These are phyloP conservation scores for Cyberlindnera americana DNA, from an alignment of 805 yeast species.

Conservation along the genomic window DNA sequence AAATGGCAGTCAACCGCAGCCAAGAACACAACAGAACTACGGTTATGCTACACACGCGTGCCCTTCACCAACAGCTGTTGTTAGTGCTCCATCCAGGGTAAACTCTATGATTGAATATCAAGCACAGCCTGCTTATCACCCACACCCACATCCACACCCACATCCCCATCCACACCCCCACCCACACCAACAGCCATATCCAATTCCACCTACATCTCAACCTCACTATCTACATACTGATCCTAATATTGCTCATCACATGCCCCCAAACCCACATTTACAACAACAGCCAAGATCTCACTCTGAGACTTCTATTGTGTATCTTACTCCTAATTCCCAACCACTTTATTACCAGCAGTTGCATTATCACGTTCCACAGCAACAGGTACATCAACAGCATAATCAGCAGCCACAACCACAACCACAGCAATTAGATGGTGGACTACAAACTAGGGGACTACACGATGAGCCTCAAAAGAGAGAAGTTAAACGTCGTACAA, in stretches of 20 bases:
- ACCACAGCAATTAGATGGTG: too few species aligned
- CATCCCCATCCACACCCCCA: background rate
- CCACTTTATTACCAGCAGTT: background rate
- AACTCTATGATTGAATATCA: background rate
- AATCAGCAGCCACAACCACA: background rate
- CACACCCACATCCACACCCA: background rate
- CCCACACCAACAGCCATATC: background rate
- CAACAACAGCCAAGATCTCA: background rate
- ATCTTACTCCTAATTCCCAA: background rate
- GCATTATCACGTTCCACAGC: background rate
- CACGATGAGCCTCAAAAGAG: constrained; percentile 8
- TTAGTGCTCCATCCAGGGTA: background rate
- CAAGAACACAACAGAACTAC: background rate
- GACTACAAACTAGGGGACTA: background rate
- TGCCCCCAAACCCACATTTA: background rate
- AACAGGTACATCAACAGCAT: background rate
- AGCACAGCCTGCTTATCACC: background rate
- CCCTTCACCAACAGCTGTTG: background rate
- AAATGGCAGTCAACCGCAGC: too few species aligned
- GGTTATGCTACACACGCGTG: constrained; percentile 1
- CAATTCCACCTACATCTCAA: too few species aligned
- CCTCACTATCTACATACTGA: background rate
- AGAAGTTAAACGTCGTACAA: constrained; percentile 18
- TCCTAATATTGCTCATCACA: background rate
- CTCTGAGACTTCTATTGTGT: background rate